These are phyloP conservation scores for Puccinia polysora DNA, from an alignment of 1,284 basidiomycete genomes.

Conservation along the genomic window DNA sequence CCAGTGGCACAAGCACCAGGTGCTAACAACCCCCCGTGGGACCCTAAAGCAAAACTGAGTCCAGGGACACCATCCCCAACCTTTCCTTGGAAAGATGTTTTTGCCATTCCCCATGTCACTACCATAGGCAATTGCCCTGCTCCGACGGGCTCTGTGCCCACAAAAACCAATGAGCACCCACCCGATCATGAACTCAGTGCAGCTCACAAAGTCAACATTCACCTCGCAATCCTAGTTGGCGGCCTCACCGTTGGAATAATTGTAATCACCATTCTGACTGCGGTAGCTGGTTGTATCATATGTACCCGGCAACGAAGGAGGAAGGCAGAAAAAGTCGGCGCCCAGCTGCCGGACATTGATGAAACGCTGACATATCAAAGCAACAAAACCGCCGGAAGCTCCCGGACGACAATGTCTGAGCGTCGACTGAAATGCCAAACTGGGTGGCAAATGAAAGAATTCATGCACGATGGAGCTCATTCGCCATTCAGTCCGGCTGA, in stretches of 20 bases:
- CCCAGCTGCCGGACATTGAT: conserved; percentile 15
- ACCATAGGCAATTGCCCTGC: conserved; percentile 11
- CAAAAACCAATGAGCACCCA: background rate
- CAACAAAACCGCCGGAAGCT: conserved; percentile 15
- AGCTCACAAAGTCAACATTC: conserved; percentile 19
- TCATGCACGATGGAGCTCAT: conserved; percentile 2
- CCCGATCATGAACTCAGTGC: conserved; percentile 7
- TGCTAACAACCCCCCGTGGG: background rate
- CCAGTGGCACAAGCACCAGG: no score
- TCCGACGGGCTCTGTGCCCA: background rate
- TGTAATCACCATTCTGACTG: conserved; percentile 10
- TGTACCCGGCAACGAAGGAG: background rate
- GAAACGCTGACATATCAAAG: conserved; percentile 6
- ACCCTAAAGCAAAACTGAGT: background rate
- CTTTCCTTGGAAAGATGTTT: conserved; percentile 8
- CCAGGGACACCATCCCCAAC: background rate
- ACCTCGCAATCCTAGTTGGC: conserved; percentile 13
- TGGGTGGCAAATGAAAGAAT: conserved; percentile 29
- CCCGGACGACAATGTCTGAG: conserved; percentile 20
- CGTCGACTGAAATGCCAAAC: conserved; percentile 17
- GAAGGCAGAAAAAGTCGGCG: background rate
- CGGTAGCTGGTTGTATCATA: conserved; percentile 12
- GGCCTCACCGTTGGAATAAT: conserved; percentile 23
- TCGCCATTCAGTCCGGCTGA: conserved; percentile 1
- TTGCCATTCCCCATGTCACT: conserved; percentile 13